Base-by-base conservation (phyloP, 805 yeast genomes). In the Nakazawaea pomicola region DNA sequence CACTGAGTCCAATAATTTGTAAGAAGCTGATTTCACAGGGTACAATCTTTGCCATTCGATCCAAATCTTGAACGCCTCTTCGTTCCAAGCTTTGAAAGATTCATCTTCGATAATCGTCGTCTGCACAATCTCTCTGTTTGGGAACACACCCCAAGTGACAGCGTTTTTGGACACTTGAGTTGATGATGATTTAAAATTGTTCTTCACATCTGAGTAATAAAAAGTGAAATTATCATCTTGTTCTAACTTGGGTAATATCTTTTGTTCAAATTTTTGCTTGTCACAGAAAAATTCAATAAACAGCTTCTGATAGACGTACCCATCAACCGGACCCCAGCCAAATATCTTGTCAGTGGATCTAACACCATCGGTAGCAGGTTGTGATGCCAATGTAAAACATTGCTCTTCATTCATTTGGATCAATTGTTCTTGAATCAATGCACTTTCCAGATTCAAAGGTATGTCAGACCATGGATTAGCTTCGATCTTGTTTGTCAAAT, bases 81-180 rank as follows among this genome's bases (percentile, higher is more conserved):
- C 97, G 51, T 83, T 77, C 99, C 99, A 93, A 0, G 96, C 96
- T 50, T 76, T 76, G 67, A 93, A 91, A 2, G 97, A 87, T 52
- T 89, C 96, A 51, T 79, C 84, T 56, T 90, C 96, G 43, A 93
- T 80, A 46, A 90, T 83, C 0, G 99, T 93, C 0, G 97, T 85
- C 60, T 90, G 97, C 28, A 88, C 76, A 28, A 89, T 81, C 56
- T 88, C 96, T 48, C 89, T 77, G 60, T 82, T 82, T 6, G 95
- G 95, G 71, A 93, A 91, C 3, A 85, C 95, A 47, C 98, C 99
- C 99, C 99, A 93, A 1, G 99, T 93, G 7, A 93, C 95, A 20
- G 93, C 95, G 48, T 81, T 83, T 24, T 33, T 42, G 3, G 35
- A 33, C 88, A 80, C 25, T 76, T 62, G 12, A 64, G 68, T 1